Evolutionary conservation across 2,329 filamentous ascomycete species (phyloP).

Genomic region (Neobulgaria alba): DNA sequence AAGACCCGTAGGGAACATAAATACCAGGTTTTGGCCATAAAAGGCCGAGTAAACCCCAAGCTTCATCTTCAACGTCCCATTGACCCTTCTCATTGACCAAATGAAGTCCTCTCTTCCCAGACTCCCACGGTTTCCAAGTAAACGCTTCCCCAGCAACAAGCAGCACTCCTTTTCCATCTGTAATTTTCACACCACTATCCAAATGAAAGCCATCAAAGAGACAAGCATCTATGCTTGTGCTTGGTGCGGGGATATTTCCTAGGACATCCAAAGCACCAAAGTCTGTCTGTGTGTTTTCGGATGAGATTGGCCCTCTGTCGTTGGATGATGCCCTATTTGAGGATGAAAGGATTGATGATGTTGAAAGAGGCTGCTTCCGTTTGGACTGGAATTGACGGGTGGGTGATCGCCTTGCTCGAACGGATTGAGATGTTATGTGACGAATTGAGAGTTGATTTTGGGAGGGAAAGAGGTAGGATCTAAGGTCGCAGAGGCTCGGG

Average conservation of each 20-base stretch:
- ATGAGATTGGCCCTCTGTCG: constrained; percentile 52
- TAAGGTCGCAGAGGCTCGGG: background rate
- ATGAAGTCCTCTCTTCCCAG: constrained; percentile 27
- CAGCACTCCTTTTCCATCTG: constrained; percentile 62
- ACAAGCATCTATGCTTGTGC: constrained; percentile 78
- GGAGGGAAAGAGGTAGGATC: background rate
- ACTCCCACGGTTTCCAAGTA: constrained; percentile 74
- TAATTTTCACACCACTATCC: constrained; percentile 68
- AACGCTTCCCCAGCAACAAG: constrained; percentile 85
- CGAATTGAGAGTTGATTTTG: background rate
- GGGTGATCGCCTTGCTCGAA: background rate
- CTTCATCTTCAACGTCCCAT: constrained; percentile 63
- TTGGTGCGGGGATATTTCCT: constrained; percentile 62
- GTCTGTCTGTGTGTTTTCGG: constrained; percentile 58
- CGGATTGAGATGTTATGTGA: background rate
- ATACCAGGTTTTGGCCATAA: constrained; percentile 84
- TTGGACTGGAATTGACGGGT: background rate
- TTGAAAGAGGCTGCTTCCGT: constrained; percentile 2
- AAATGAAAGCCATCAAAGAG: constrained; percentile 77
- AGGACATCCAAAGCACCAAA: constrained; percentile 74
- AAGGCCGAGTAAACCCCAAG: constrained; percentile 67
- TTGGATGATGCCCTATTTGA: constrained; percentile 31
- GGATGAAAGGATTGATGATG: constrained; percentile 2
- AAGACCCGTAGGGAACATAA: constrained; percentile 30
- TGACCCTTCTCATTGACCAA: constrained; percentile 71